Percentiles rank a stretch among this genome's conserved stretches.
These are phyloP conservation scores for Tuber brumale DNA, from an alignment of 495 filamentous ascomycete genomes.

Conservation along the genomic window DNA sequence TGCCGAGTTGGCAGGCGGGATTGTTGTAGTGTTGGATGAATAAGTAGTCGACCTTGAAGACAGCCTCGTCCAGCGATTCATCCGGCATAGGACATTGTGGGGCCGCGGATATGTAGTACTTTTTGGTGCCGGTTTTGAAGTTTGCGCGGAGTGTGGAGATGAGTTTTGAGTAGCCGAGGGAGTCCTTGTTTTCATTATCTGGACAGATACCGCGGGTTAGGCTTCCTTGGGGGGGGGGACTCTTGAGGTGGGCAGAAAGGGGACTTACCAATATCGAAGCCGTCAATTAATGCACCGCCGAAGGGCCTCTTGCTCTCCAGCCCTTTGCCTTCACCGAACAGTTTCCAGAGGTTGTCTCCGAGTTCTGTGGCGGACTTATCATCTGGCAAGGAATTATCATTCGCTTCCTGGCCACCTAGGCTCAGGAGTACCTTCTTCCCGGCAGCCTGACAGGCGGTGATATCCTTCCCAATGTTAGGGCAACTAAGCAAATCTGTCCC, in stretches of 20 bases:
- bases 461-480: conserved; percentile 57
- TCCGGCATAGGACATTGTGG: conserved; percentile 55
- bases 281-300: conserved; percentile 52
- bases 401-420: conserved; percentile 53
- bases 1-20: conserved; percentile 20
- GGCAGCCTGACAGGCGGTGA: conserved; percentile 48
- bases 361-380: conserved; percentile 47
- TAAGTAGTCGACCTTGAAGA: conserved; percentile 54
- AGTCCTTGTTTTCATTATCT: conserved; percentile 46
- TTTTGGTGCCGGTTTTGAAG: conserved; percentile 29
- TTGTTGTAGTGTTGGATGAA: conserved; percentile 70
- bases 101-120: conserved; percentile 46
- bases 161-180: conserved; percentile 15
- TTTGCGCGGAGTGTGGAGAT: conserved; percentile 7
- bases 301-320: conserved; percentile 46
- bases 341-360: conserved; percentile 52
- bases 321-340: conserved; percentile 46
- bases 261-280: conserved; percentile 47
- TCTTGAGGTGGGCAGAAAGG: not conserved
- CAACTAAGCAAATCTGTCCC: conserved; percentile 50
- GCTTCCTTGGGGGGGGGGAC: no score
- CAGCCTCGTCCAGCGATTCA: conserved; percentile 50
- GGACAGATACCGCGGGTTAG: conserved; percentile 13
- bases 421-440: conserved; percentile 61
- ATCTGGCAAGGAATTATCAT: conserved; percentile 56